A percentile compares a stretch with the other conserved stretches of the same genome.
Conservation (phyloP, 345 rosid genomes). For the Syzygium jambos region DNA sequence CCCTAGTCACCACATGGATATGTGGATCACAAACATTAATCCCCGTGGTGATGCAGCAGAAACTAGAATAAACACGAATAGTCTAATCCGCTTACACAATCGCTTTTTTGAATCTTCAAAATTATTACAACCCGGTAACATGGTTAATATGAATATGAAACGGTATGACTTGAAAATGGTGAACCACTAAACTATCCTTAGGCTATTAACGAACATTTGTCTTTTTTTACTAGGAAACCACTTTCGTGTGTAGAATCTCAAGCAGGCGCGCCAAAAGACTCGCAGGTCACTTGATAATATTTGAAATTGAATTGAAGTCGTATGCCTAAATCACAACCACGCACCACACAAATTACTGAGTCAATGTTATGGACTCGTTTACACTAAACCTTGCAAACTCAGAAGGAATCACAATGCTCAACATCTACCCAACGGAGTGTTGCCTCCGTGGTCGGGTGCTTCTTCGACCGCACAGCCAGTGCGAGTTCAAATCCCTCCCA, state of each 20-base stretch:
- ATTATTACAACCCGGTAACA: background rate
- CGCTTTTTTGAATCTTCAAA: background rate
- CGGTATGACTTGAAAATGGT: background rate
- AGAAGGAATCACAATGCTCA: background rate
- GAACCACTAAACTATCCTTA: background rate
- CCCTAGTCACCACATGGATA: background rate
- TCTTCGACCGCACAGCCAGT: background rate
- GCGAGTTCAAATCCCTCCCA: too few relatives aligned
- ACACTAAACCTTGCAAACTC: background rate
- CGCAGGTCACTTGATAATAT: background rate
- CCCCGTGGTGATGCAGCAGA: background rate
- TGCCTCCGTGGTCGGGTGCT: background rate
- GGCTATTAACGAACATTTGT: background rate
- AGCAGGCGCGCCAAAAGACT: background rate
- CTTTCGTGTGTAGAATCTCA: background rate
- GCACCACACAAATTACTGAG: background rate
- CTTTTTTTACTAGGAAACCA: background rate
- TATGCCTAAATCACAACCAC: background rate
- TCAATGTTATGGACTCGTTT: background rate
- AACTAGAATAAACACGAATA: background rate
- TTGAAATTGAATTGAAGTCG: background rate
- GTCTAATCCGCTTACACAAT: rapidly evolving
- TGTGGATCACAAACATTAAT: background rate
- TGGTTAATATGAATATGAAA: background rate
- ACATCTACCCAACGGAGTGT: background rate